Evolutionary conservation across 805 yeast genomes (phyloP).

Genomic region (Saturnispora besseyi): DNA sequence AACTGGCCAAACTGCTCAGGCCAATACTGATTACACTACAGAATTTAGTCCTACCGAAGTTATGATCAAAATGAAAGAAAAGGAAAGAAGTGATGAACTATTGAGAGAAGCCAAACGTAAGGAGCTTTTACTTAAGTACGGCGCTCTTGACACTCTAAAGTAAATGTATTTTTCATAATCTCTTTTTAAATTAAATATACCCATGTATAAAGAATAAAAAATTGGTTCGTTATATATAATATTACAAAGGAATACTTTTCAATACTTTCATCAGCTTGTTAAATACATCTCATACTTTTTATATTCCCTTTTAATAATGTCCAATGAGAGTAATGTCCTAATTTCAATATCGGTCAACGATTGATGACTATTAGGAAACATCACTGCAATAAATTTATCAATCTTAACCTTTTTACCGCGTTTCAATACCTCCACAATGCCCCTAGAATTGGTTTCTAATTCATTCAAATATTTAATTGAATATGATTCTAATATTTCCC

Average conservation of each 20-base stretch:
- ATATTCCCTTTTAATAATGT: background rate
- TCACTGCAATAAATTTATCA: background rate
- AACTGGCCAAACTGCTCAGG: constrained; percentile 12
- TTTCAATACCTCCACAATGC: background rate
- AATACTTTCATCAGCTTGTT: background rate
- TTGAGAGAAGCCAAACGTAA: constrained; percentile 25
- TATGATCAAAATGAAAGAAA: constrained; percentile 28
- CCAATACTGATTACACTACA: constrained; percentile 21
- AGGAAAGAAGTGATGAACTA: constrained; percentile 24
- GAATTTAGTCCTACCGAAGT: constrained; percentile 43
- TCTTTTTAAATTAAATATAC: background rate
- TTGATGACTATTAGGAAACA: constrained; percentile 1
- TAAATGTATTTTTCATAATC: constrained; percentile 10
- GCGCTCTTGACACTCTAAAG: constrained; percentile 12
- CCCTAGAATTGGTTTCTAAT: constrained; percentile 3
- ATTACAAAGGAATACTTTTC: background rate
- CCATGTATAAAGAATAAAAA: background rate
- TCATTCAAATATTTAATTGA: background rate
- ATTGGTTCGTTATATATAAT: background rate
- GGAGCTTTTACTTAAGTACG: constrained; percentile 32
- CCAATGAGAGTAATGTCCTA: background rate
- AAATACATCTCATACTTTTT: background rate
- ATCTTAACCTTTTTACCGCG: background rate
- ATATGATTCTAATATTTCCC: background rate
- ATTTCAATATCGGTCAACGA: constrained; percentile 1